Evolutionary conservation across 192 early-diverging fungal genomes (phyloP).

Genomic region (Rhizoclosmatium sp.): DNA sequence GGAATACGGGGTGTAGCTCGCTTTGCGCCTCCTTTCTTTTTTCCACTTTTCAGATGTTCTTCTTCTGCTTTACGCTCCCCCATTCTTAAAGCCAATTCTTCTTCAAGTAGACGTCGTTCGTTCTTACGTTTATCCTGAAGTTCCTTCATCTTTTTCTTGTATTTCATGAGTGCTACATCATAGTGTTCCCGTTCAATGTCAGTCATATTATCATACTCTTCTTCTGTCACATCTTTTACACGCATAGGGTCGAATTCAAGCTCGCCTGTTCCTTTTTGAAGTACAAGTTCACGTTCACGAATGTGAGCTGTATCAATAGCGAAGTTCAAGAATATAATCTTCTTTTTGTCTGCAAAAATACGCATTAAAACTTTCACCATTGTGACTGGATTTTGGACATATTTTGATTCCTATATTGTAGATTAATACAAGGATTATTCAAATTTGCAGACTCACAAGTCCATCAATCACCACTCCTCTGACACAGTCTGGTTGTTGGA

Average conservation of each 20-base stretch:
- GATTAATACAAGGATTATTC: no score
- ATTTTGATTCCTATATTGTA: slow-evolving; percentile 50
- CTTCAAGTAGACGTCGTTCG: slow-evolving; percentile 58
- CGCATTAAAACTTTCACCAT: slow-evolving; percentile 51
- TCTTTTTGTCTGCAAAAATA: slow-evolving; percentile 46
- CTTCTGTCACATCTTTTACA: slow-evolving; percentile 58
- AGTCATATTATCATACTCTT: slow-evolving; percentile 63
- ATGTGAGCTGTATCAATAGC: slow-evolving; percentile 51
- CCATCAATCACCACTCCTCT: slow-evolving; percentile 64
- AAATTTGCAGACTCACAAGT: slow-evolving; percentile 8
- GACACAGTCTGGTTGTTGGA: slow-evolving; percentile 50
- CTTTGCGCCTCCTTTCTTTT: slow-evolving; percentile 41
- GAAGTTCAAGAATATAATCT: slow-evolving; percentile 50
- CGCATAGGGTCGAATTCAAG: slow-evolving; percentile 54
- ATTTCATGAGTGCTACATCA: slow-evolving; percentile 53
- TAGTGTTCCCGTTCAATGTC: slow-evolving; percentile 56
- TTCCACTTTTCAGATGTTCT: slow-evolving; percentile 47
- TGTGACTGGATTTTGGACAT: slow-evolving; percentile 29
- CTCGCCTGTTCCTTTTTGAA: slow-evolving; percentile 37
- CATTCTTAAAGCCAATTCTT: slow-evolving; percentile 52
- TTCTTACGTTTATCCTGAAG: slow-evolving; percentile 58
- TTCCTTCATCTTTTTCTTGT: slow-evolving; percentile 54
- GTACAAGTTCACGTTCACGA: slow-evolving; percentile 51
- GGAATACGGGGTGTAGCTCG: slow-evolving; percentile 30
- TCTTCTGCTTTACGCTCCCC: slow-evolving; percentile 64